These are phyloP conservation scores for Malassezia dermatis DNA, from an alignment of 1,284 basidiomycete genomes.

Conservation along the genomic window DNA sequence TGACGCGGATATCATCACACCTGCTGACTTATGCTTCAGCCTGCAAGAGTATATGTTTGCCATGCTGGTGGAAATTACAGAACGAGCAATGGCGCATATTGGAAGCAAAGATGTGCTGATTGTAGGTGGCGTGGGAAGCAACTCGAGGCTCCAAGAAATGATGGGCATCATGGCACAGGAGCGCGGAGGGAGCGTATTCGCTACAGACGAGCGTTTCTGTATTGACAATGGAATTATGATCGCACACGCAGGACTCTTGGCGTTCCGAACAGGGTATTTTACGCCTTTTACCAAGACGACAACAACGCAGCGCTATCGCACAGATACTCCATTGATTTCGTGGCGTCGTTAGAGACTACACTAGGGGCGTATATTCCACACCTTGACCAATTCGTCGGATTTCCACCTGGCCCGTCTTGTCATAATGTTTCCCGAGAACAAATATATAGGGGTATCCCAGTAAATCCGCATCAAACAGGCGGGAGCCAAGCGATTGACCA, in stretches of 20 bases:
- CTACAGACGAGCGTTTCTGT: conserved; percentile 93
- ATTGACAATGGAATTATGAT: conserved; percentile 99
- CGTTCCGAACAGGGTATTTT: conserved; percentile 70
- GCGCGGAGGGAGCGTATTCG: conserved; percentile 78
- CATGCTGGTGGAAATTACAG: conserved; percentile 98
- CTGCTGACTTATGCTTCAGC: conserved; percentile 90
- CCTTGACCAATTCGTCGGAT: conserved; percentile 13
- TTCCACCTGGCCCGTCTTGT: conserved; percentile 27
- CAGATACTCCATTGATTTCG: conserved; percentile 37
- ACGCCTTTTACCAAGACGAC: conserved; percentile 40
- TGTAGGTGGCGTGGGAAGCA: conserved; percentile 86
- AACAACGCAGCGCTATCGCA: conserved; percentile 43
- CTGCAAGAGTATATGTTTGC: conserved; percentile 95
- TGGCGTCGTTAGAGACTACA: neutral
- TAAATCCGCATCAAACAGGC: conserved; percentile 46
- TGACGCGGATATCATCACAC: conserved; percentile 56
- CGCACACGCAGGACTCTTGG: conserved; percentile 86
- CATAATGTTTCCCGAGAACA: conserved; percentile 38
- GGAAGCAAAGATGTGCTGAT: conserved; percentile 91
- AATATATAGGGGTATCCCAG: conserved; percentile 38
- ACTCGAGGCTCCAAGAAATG: conserved; percentile 88
- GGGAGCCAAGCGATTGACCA: conserved; percentile 28
- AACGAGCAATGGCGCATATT: conserved; percentile 97
- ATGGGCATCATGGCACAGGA: conserved; percentile 95
- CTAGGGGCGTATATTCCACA: neutral